A percentile compares a stretch with the other conserved stretches of the same genome.
Conservation (phyloP, 352 stramenopile genomes). For the Globisporangium rhizosaccharum region DNA sequence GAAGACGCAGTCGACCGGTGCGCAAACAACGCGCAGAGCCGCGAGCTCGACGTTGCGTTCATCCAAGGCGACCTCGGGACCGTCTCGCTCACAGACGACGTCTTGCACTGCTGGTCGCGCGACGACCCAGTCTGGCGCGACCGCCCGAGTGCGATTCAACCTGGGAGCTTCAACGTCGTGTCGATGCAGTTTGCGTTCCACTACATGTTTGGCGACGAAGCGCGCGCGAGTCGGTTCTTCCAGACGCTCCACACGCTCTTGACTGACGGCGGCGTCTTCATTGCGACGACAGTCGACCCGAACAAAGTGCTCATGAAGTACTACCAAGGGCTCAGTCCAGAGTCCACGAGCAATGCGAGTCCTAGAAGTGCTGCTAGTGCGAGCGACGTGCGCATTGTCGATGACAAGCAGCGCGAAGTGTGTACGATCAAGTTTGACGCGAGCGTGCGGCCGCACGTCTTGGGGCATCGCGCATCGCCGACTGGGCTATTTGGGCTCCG, state of each 20-base stretch:
- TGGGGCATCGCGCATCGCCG: conserved; percentile 24
- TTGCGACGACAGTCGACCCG: conserved; percentile 97
- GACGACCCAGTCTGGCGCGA: conserved; percentile 49
- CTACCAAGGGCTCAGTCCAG: conserved; percentile 43
- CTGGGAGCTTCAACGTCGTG: conserved; percentile 91
- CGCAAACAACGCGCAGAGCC: conserved; percentile 54
- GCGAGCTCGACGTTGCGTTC: conserved; percentile 73
- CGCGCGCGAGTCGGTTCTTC: conserved; percentile 92
- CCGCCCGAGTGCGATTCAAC: conserved; percentile 33
- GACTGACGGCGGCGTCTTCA: conserved; percentile 90
- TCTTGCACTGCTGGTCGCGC: conserved; percentile 66
- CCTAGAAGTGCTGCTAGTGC: conserved; percentile 14
- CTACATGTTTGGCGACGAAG: conserved; percentile 97
- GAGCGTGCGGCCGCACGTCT: conserved; percentile 35
- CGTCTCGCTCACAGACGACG: conserved; percentile 60
- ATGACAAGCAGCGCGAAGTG: conserved; percentile 71
- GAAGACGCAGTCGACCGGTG: conserved; percentile 90
- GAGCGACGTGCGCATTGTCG: conserved; percentile 56
- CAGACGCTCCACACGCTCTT: conserved; percentile 90
- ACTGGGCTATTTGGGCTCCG: conserved; percentile 77
- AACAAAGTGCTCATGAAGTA: conserved; percentile 87
- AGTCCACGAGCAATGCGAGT: conserved; percentile 17
- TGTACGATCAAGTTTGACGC: conserved; percentile 78
- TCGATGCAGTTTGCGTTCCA: conserved; percentile 99
- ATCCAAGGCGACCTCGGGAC: conserved; percentile 73